Percentiles rank a stretch among this genome's conserved stretches.
Evolutionary conservation across 2,329 filamentous ascomycete species (phyloP).

Genomic region (Biscogniauxia mediterranea): DNA sequence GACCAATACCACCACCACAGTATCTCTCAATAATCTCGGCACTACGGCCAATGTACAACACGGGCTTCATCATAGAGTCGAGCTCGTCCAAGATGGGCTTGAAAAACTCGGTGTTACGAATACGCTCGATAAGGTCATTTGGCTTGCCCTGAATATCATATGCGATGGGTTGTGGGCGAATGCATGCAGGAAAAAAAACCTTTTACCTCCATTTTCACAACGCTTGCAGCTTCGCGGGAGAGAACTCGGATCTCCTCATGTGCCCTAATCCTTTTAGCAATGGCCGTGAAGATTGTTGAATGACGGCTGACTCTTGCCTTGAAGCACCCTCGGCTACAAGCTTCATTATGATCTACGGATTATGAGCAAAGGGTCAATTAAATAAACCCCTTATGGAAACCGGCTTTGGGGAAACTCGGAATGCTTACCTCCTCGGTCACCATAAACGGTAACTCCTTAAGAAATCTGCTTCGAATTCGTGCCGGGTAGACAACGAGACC

Average conservation of each 20-base stretch:
- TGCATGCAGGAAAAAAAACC: background rate
- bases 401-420: no score
- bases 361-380: no score
- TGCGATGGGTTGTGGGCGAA: no score
- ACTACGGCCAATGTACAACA: constrained; percentile 38
- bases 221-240: constrained; percentile 69
- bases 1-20: no score
- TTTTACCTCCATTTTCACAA: constrained; percentile 47
- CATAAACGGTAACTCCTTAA: constrained; percentile 67
- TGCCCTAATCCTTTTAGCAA: constrained; percentile 37
- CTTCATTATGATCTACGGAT: constrained; percentile 15
- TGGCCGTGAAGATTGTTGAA: no score
- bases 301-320: constrained; percentile 22
- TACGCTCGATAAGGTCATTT: constrained; percentile 81
- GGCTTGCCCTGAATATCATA: constrained; percentile 51
- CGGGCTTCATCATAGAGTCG: constrained; percentile 64
- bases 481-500: constrained; percentile 78
- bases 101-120: constrained; percentile 73
- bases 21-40: no score
- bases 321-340: constrained; percentile 28
- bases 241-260: constrained; percentile 87
- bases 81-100: constrained; percentile 67
- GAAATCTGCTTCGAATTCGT: constrained; percentile 64
- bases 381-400: no score
- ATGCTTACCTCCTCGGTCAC: no score